Evolutionary conservation across 805 yeast species (phyloP).

Genomic region (Lachancea waltii): DNA sequence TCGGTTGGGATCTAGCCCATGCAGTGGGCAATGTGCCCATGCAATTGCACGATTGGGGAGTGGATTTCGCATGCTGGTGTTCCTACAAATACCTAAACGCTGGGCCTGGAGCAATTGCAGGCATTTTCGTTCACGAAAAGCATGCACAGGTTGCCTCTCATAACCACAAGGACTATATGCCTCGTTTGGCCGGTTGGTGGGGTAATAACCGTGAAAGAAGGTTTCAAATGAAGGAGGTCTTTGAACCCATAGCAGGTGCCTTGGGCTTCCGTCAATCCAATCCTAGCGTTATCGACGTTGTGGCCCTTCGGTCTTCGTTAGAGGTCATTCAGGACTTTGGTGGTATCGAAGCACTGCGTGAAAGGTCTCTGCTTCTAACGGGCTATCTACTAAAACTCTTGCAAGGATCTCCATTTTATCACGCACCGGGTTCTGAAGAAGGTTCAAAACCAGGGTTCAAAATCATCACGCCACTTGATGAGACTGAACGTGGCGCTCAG

Average conservation of each 20-base stretch:
- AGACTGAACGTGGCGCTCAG: conserved; percentile 69
- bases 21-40: conserved; percentile 84
- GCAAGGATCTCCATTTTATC: conserved; percentile 40
- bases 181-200: conserved; percentile 97
- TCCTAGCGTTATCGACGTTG: conserved; percentile 83
- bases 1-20: conserved; percentile 96
- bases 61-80: conserved; percentile 94
- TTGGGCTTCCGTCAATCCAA: conserved; percentile 84
- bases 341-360: conserved; percentile 53
- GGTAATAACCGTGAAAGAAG: conserved; percentile 69
- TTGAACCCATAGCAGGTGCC: conserved; percentile 81
- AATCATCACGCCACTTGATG: conserved; percentile 65
- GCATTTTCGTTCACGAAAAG: conserved; percentile 67
- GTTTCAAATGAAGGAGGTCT: conserved; percentile 71
- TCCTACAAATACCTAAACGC: conserved; percentile 85
- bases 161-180: conserved; percentile 30
- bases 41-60: conserved; percentile 76
- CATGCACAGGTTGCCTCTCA: conserved; percentile 31
- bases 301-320: conserved; percentile 60
- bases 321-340: conserved; percentile 54
- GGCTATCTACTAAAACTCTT: conserved; percentile 46
- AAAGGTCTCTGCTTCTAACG: conserved; percentile 54
- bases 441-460: conserved; percentile 35
- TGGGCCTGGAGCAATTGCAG: conserved; percentile 93
- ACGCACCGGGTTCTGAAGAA: conserved; percentile 17